Percentiles rank a stretch among this genome's conserved stretches.
Evolutionary conservation across 2,329 filamentous ascomycete species (phyloP).

Genomic region (Xylariaceae sp.): DNA sequence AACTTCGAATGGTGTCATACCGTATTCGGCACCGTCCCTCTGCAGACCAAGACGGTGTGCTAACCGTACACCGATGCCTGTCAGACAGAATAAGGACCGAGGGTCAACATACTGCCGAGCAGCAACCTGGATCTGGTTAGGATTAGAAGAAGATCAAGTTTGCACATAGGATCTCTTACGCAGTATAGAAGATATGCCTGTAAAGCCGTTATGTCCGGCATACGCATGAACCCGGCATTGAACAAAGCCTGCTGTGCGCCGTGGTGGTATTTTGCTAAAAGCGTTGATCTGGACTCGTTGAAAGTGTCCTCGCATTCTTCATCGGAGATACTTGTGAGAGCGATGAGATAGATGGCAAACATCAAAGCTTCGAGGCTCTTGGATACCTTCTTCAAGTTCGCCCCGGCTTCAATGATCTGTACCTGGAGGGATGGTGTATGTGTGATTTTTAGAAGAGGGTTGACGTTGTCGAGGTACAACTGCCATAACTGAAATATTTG

Average conservation of each 20-base stretch:
- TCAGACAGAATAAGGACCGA: conserved; percentile 54
- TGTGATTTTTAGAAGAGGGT: conserved; percentile 64
- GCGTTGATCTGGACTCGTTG: conserved; percentile 46
- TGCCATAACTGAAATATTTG: conserved; percentile 66
- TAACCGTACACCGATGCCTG: conserved; percentile 63
- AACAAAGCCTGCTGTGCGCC: conserved; percentile 62
- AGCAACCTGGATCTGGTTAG: conserved; percentile 44
- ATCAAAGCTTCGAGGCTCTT: conserved; percentile 62
- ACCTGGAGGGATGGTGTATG: conserved; percentile 63
- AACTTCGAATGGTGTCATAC: conserved; percentile 55
- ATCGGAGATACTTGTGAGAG: conserved; percentile 55
- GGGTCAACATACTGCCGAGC: conserved; percentile 58
- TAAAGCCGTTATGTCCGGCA: conserved; percentile 60
- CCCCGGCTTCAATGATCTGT: conserved; percentile 60
- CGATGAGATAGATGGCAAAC: conserved; percentile 61
- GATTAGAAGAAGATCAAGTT: conserved; percentile 6
- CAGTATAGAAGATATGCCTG: conserved; percentile 67
- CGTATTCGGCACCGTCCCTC: conserved; percentile 52
- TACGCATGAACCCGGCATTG: conserved; percentile 63
- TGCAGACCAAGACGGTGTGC: conserved; percentile 68
- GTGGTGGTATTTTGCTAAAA: conserved; percentile 51
- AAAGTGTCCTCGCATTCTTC: conserved; percentile 50
- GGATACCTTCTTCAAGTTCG: conserved; percentile 50
- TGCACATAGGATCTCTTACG: conserved; percentile 35
- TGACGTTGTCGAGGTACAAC: conserved; percentile 65